Evolutionary conservation across 2,329 filamentous ascomycete genomes (phyloP).

Genomic region (Pestalotiopsis sp.): DNA sequence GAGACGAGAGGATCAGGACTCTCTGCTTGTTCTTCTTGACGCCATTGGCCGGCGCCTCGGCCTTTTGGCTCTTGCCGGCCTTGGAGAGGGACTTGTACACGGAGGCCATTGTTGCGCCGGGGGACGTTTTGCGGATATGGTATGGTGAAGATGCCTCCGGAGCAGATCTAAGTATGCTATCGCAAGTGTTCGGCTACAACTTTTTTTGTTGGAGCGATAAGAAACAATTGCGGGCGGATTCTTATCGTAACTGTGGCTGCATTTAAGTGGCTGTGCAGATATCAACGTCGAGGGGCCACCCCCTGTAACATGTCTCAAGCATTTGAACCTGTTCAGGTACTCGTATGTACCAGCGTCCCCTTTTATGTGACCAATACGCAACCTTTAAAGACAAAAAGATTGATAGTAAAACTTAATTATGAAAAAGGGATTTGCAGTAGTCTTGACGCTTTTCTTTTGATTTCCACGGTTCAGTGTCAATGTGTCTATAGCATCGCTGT

Average conservation of each 20-base stretch:
- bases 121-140: constrained; percentile 13
- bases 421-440: too few relatives aligned
- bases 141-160: neutral
- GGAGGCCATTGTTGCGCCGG: constrained; percentile 59
- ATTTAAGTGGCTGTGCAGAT: neutral
- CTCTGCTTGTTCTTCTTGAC: constrained; percentile 70
- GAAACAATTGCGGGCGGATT: neutral
- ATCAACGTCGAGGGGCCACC: neutral
- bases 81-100: constrained; percentile 78
- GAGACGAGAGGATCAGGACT: constrained; percentile 87
- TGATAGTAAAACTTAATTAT: too few relatives aligned
- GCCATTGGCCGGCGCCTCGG: constrained; percentile 51
- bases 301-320: neutral
- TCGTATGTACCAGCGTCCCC: too few relatives aligned
- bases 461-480: neutral
- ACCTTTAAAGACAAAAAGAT: too few relatives aligned
- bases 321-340: too few relatives aligned
- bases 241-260: neutral
- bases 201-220: constrained; percentile 2
- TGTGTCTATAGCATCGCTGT: neutral
- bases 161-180: neutral
- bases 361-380: too few relatives aligned
- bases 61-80: constrained; percentile 50
- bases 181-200: neutral
- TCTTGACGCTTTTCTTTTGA: neutral